Conservation (phyloP, 139 green algal species). For the Picochlorum sp. region DNA sequence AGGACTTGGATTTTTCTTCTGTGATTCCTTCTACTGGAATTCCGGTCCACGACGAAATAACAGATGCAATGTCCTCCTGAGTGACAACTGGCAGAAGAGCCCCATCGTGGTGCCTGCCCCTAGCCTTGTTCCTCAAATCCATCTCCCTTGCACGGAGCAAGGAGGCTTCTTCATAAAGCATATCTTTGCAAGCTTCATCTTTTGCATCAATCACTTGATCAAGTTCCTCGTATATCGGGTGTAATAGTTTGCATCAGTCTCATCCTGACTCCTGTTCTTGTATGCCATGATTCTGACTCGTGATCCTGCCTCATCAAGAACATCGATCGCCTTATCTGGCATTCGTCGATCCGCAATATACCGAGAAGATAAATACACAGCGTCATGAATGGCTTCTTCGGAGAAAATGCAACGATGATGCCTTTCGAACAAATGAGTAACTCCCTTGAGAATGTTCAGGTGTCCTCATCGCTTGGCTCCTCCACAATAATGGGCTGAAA, state of each 20-base stretch:
- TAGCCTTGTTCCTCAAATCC: conserved; percentile 34
- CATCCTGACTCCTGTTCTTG: conserved; percentile 22
- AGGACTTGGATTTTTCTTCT: conserved; percentile 44
- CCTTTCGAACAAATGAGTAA: conserved; percentile 67
- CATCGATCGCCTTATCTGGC: conserved; percentile 95
- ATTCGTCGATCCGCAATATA: conserved; percentile 85
- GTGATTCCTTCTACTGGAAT: conserved; percentile 55
- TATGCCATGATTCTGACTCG: conserved; percentile 73
- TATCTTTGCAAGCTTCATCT: conserved; percentile 36
- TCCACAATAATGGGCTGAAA: conserved; percentile 90
- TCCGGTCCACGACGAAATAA: conserved; percentile 66
- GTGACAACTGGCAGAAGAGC: conserved; percentile 57
- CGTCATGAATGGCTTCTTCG: conserved; percentile 40
- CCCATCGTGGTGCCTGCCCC: conserved; percentile 4
- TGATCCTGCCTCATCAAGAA: conserved; percentile 95
- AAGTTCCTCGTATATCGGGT: conserved; percentile 28
- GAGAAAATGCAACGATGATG: conserved; percentile 69
- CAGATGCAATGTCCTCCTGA: conserved; percentile 73
- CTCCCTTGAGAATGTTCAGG: conserved; percentile 72
- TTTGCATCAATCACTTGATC: conserved; percentile 44
- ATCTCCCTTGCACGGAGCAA: conserved; percentile 60
- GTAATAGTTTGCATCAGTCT: conserved; percentile 7
- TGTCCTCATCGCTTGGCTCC: conserved; percentile 60
- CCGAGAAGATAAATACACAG: conserved; percentile 46
- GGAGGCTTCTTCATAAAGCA: conserved; percentile 77